Conservation (phyloP, 305 asterid genomes). For the Ilex paraguariensis region DNA sequence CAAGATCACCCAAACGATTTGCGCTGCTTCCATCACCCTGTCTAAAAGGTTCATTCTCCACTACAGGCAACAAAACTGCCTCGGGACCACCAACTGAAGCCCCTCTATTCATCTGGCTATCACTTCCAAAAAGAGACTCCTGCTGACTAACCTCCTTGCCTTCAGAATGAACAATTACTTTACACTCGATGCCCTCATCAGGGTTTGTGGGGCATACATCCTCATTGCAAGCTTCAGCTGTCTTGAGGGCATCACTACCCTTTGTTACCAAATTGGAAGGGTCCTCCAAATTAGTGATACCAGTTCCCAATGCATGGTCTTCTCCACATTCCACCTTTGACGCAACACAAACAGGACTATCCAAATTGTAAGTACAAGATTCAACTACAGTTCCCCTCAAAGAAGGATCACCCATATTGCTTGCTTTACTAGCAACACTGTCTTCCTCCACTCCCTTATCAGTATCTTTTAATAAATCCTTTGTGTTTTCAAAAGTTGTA, state of each 20-base stretch:
- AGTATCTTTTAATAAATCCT: constrained; percentile 20
- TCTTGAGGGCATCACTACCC: constrained; percentile 27
- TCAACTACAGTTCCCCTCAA: constrained; percentile 26
- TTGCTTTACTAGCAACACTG: constrained; percentile 9
- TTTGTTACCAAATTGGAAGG: constrained; percentile 19
- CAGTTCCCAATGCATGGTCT: constrained; percentile 39
- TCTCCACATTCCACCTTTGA: constrained; percentile 32
- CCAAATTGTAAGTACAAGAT: constrained; percentile 23
- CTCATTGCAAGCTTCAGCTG: constrained; percentile 30
- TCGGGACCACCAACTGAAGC: constrained; percentile 24
- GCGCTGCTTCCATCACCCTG: constrained; percentile 22
- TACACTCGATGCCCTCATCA: constrained; percentile 25
- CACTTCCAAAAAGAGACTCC: constrained; percentile 26
- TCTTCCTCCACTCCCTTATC: constrained; percentile 24
- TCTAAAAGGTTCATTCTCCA: constrained; percentile 19
- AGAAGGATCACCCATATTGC: constrained; percentile 21
- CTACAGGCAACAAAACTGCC: constrained; percentile 21
- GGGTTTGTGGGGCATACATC: constrained; percentile 33
- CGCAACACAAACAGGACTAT: constrained; percentile 24
- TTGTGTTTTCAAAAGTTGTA: constrained; percentile 27
- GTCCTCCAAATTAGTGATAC: constrained; percentile 18
- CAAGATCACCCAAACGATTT: constrained; percentile 26
- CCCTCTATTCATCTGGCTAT: constrained; percentile 14
- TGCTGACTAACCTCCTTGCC: constrained; percentile 29
- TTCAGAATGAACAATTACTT: constrained; percentile 20